phyloP scores from a whole-genome alignment of 805 yeast genomes.

The Candida sanyiensis region DNA sequence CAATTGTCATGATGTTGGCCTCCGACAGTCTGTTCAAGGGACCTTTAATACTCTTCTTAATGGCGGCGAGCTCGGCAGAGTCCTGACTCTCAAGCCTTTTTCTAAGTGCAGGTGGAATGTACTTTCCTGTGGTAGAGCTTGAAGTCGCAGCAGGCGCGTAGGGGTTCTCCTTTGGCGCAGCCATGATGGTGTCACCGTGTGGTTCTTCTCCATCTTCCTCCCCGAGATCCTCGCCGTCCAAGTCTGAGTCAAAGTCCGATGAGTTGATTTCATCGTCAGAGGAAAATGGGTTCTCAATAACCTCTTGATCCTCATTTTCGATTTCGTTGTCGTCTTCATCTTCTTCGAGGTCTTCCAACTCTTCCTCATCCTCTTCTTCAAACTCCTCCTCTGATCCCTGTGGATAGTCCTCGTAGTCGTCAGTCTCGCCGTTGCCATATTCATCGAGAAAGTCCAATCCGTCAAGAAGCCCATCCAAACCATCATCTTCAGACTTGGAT shows the following conservation, averaged over 20 bases:
- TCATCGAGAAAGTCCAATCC: slow-evolving; percentile 45
- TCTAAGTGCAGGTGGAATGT: slow-evolving; percentile 86
- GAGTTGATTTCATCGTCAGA: slow-evolving; percentile 38
- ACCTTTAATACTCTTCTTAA: slow-evolving; percentile 69
- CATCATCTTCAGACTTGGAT: slow-evolving; percentile 55
- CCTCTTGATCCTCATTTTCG: too few relatives aligned
- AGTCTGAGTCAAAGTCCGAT: slow-evolving; percentile 39
- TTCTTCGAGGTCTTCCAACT: slow-evolving; percentile 20
- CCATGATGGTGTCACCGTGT: slow-evolving; percentile 26
- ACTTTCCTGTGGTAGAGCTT: slow-evolving; percentile 33
- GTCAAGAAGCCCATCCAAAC: slow-evolving; percentile 76
- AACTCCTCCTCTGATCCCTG: slow-evolving; percentile 18
- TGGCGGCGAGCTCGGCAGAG: slow-evolving; percentile 41
- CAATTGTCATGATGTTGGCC: slow-evolving; percentile 67
- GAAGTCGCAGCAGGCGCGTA: slow-evolving; percentile 55
- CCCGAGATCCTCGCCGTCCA: slow-evolving; percentile 32
- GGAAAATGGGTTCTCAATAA: slow-evolving; percentile 30
- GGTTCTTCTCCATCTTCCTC: slow-evolving; percentile 23
- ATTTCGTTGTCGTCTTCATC: slow-evolving; percentile 24
- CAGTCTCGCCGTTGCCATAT: slow-evolving; percentile 28
- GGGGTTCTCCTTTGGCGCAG: slow-evolving; percentile 58
- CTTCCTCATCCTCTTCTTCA: slow-evolving; percentile 25
- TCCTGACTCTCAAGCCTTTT: slow-evolving; percentile 38
- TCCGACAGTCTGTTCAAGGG: slow-evolving; percentile 86
- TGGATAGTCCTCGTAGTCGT: slow-evolving; percentile 26